phyloP scores from a whole-genome alignment of 148 eudicot genomes.

The Polygonum aviculare region DNA sequence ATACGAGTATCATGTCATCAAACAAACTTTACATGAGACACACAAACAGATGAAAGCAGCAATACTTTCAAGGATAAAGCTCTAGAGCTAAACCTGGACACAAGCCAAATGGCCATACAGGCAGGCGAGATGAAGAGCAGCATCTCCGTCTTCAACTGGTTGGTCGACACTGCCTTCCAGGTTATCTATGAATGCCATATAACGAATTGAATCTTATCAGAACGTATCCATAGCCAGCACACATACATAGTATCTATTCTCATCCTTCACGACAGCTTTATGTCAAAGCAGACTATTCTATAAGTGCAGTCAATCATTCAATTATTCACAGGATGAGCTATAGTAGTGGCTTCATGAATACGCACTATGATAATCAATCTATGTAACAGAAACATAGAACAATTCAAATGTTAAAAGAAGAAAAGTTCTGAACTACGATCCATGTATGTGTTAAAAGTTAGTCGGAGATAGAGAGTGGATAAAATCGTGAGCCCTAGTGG shows the following conservation, averaged over 20 bases:
- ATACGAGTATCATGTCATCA: neutral
- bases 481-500: neutral
- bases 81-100: conserved; percentile 60
- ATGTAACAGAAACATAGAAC: neutral
- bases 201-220: conserved; percentile 4
- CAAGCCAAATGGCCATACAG: conserved; percentile 75
- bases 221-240: neutral
- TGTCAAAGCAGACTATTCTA: neutral
- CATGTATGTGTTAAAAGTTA: neutral
- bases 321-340: too few relatives aligned
- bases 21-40: neutral
- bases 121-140: conserved; percentile 83
- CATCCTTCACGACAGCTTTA: conserved; percentile 10
- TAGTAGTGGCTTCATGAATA: neutral
- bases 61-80: neutral
- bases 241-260: neutral
- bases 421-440: neutral
- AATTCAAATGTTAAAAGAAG: neutral
- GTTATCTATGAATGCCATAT: conserved; percentile 37
- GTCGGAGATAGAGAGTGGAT: neutral
- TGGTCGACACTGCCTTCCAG: conserved; percentile 65
- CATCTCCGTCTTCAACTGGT: conserved; percentile 88
- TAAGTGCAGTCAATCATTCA: too few relatives aligned
- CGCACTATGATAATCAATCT: neutral
- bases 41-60: too few relatives aligned